phyloP scores from a whole-genome alignment of 2,329 filamentous ascomycete genomes.

The Hypocrella siamensis region DNA sequence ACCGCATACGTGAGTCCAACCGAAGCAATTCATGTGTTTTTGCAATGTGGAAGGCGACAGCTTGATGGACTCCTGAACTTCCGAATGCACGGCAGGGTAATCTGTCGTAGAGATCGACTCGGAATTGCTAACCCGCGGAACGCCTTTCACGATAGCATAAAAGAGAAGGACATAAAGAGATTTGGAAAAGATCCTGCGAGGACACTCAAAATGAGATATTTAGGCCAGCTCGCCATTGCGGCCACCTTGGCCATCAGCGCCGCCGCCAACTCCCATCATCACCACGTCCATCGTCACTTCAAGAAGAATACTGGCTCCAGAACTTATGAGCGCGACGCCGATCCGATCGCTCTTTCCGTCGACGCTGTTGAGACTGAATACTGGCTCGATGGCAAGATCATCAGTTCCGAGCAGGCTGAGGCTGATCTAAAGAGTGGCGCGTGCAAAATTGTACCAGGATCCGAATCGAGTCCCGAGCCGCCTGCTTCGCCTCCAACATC shows the following conservation, averaged over 20 bases:
- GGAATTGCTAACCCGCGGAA: no score
- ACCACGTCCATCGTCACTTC: slow-evolving; percentile 45
- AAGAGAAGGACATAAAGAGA: no score
- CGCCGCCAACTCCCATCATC: slow-evolving; percentile 44
- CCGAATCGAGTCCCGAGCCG: slow-evolving; percentile 34
- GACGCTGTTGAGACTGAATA: slow-evolving; percentile 55
- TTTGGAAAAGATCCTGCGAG: not conserved
- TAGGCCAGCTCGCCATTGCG: slow-evolving; percentile 31
- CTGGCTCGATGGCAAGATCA: slow-evolving; percentile 46
- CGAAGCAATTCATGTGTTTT: no score
- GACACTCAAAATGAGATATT: slow-evolving; percentile 5
- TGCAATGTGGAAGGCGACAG: no score
- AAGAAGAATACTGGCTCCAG: slow-evolving; percentile 33
- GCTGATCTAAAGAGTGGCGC: slow-evolving; percentile 55
- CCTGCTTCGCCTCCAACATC: slow-evolving; percentile 22
- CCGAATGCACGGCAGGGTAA: no score
- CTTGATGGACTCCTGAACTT: no score
- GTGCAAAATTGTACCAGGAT: slow-evolving; percentile 49
- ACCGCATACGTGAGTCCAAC: no score
- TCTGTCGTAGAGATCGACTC: no score
- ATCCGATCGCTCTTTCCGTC: slow-evolving; percentile 35
- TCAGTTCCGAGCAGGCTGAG: slow-evolving; percentile 51
- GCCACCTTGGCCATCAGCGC: slow-evolving; percentile 35
- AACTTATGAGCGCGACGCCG: slow-evolving; percentile 29
- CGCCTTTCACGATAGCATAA: no score